These are phyloP conservation scores for Saccharomycopsis oosterbeekiorum DNA, from an alignment of 805 yeast species.

Conservation along the genomic window DNA sequence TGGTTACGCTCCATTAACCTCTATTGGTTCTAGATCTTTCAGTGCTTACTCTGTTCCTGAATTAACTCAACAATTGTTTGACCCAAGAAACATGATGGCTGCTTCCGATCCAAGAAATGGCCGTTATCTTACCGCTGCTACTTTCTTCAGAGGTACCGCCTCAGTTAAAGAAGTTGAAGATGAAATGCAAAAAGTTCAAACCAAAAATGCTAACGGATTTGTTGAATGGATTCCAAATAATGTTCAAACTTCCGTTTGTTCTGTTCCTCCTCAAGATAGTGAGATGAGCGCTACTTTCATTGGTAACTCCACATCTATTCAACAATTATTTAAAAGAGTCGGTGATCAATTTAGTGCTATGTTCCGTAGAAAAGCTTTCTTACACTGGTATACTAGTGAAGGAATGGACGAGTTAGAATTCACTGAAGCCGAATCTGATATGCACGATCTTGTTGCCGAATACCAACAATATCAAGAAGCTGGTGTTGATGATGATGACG, in stretches of 20 bases:
- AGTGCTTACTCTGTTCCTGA: slow-evolving; percentile 82
- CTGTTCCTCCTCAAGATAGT: slow-evolving; percentile 76
- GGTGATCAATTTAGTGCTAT: slow-evolving; percentile 85
- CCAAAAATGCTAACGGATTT: slow-evolving; percentile 70
- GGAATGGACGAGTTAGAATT: slow-evolving; percentile 96
- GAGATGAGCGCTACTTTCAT: slow-evolving; percentile 89
- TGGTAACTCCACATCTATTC: slow-evolving; percentile 89
- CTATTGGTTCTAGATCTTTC: slow-evolving; percentile 72
- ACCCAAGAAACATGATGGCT: slow-evolving; percentile 91
- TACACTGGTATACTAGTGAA: slow-evolving; percentile 92
- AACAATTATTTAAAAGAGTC: slow-evolving; percentile 81
- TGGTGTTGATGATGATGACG: slow-evolving; percentile 59
- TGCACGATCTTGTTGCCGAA: slow-evolving; percentile 82
- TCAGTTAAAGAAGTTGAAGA: slow-evolving; percentile 92
- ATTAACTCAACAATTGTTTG: slow-evolving; percentile 88
- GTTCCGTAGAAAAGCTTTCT: slow-evolving; percentile 91
- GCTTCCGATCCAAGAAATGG: slow-evolving; percentile 89
- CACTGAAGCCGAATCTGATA: slow-evolving; percentile 86
- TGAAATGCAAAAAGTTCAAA: slow-evolving; percentile 78
- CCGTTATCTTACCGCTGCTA: slow-evolving; percentile 85
- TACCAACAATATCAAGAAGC: slow-evolving; percentile 90
- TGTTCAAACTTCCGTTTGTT: slow-evolving; percentile 88
- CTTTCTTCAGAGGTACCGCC: slow-evolving; percentile 89
- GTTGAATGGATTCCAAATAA: slow-evolving; percentile 97
- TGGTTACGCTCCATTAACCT: slow-evolving; percentile 86